Base-by-base conservation (phyloP, 768 basidiomycete species). In the Amanita thiersii region DNA sequence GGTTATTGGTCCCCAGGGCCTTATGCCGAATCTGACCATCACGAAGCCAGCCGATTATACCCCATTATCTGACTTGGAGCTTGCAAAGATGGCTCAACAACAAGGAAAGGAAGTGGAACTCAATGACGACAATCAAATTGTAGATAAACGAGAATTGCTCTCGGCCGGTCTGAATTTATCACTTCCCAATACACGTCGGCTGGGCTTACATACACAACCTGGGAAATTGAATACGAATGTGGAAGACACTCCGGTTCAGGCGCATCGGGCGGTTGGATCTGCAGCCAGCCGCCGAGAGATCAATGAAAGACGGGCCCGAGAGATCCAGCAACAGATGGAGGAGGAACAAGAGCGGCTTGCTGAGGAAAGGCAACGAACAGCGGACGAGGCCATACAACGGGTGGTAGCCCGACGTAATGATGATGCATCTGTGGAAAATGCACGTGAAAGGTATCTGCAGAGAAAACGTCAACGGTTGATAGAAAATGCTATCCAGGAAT, bases 51-150 rank as follows among this genome's bases (percentile, higher is more conserved):
- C 72, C 30, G 70, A 86, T 47, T 66, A 79, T 51, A 62, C 67
- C 1, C 72, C 75, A 32, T 60, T 72, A 50, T 79, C 86, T 26
- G 91, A 94, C 59, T 53, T 75, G 20, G 82, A 89, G 53, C 70
- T 89, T 19, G 89, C 86, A 17, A 73, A 60, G 32, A 52, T 73
- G 32, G 89, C 90, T 11, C 68, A 70, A 50, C 75, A 71, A 44
- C 71, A 84, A 53, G 93, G 92, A 17, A 86, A 86, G 58, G 71
- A 79, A 8, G 81, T 99, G 24, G 94, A 97, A 60, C 65, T 97
- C 24, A 98, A 98, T 59, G 94, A 98, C 59, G 93, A 97, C 52
- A 93, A 92, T 52, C 88, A 93, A 57, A 92, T 98, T 34, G 84
- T 99, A 36, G 96, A 99, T 65, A 92, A 93, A 56, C 81, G 93